Conservation (phyloP, 2,329 filamentous ascomycete species). For the Herpotrichia juniperi region DNA sequence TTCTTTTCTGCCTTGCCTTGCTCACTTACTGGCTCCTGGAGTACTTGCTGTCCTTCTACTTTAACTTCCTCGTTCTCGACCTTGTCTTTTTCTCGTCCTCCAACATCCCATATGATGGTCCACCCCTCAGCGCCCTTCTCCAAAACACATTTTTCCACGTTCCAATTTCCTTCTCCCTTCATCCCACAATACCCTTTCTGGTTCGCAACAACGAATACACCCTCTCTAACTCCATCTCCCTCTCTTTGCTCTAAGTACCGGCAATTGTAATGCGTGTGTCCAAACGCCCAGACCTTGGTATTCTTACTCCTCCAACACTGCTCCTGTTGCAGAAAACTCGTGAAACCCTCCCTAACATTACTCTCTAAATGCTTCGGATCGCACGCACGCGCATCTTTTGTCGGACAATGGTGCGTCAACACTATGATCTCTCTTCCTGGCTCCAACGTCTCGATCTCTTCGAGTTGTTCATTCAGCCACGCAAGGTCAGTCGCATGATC, state of each 20-base stretch:
- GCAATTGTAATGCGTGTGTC: constrained; percentile 58
- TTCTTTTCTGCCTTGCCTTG: no score
- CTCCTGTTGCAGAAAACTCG: constrained; percentile 47
- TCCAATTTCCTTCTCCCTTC: neutral
- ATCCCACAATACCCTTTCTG: constrained; percentile 46
- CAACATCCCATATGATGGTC: neutral
- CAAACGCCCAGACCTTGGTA: constrained; percentile 56
- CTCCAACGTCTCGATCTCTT: constrained; percentile 19
- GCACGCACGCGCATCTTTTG: constrained; percentile 35
- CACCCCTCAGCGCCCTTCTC: neutral
- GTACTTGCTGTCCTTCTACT: no score
- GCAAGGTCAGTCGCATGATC: constrained; percentile 47
- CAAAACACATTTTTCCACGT: neutral
- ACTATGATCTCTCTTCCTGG: constrained; percentile 41
- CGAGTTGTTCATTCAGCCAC: constrained; percentile 52
- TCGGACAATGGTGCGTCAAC: constrained; percentile 53
- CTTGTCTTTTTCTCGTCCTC: no score
- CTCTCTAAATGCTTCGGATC: constrained; percentile 43
- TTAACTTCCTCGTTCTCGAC: no score
- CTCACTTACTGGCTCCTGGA: no score
- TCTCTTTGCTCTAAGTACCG: constrained; percentile 36
- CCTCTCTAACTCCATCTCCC: constrained; percentile 12
- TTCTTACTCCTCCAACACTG: constrained; percentile 40
- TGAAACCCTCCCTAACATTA: constrained; percentile 43
- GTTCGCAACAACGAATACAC: constrained; percentile 44